A percentile compares a stretch with the other conserved stretches of the same genome.
Conservation (phyloP, 192 early-diverging fungal species). For the Chytriomyces sp. region DNA sequence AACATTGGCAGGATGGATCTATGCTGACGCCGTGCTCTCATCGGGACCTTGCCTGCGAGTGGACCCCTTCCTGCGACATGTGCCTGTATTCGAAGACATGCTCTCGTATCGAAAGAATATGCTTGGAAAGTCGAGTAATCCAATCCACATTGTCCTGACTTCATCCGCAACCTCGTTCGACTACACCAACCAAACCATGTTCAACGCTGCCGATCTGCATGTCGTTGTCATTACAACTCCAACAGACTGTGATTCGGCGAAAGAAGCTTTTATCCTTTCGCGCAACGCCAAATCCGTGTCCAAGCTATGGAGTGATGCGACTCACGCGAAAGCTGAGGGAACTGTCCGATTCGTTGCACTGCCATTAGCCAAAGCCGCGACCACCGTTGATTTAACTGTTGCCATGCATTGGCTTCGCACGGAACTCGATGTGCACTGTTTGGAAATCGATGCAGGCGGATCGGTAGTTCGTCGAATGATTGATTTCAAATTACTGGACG, state of each 20-base stretch:
- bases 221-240: constrained; percentile 6
- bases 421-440: constrained; percentile 30
- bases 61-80: constrained; percentile 24
- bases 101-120: constrained; percentile 23
- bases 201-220: constrained; percentile 15
- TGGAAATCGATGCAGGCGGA: constrained; percentile 48
- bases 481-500: constrained; percentile 38
- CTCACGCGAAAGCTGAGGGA: not conserved
- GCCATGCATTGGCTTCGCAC: not conserved
- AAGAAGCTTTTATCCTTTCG: not conserved
- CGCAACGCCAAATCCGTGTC: not conserved
- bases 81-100: constrained; percentile 35
- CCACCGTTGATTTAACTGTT: constrained; percentile 1
- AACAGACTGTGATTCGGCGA: not conserved
- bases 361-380: not conserved
- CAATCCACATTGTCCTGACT: constrained; percentile 33
- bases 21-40: constrained; percentile 44
- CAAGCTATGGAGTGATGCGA: not conserved
- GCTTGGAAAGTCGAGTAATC: constrained; percentile 21
- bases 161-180: not conserved
- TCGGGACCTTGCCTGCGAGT: constrained; percentile 35
- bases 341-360: constrained; percentile 27
- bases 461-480: constrained; percentile 34
- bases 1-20: constrained; percentile 37
- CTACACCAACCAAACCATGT: constrained; percentile 10